These are phyloP conservation scores for Podaxis pistillaris DNA, from an alignment of 768 basidiomycete genomes.

Conservation along the genomic window DNA sequence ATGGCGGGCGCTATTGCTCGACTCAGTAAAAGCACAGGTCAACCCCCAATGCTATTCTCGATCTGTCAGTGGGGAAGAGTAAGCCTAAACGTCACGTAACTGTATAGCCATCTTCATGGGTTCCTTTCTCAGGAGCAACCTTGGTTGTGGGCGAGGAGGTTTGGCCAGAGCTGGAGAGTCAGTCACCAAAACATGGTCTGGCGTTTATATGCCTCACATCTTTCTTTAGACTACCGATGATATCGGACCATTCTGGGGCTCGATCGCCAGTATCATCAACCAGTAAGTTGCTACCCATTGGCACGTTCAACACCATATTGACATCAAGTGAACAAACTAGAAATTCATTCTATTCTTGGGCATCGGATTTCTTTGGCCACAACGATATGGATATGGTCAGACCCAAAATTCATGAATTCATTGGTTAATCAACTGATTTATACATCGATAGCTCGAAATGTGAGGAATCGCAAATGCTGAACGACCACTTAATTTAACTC, in stretches of 20 bases:
- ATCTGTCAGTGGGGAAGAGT: constrained; percentile 71
- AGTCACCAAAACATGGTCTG: constrained; percentile 16
- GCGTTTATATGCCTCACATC: neutral
- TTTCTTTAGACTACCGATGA: constrained; percentile 46
- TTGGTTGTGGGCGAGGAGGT: constrained; percentile 58
- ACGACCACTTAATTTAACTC: neutral
- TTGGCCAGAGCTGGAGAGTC: constrained; percentile 72
- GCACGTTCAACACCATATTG: neutral
- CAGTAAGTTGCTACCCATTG: constrained; percentile 36
- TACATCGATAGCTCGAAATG: constrained; percentile 49
- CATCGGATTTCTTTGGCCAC: constrained; percentile 64
- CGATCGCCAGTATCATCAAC: constrained; percentile 52
- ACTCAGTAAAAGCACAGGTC: constrained; percentile 44
- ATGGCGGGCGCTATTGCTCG: constrained; percentile 59
- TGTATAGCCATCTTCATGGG: constrained; percentile 24
- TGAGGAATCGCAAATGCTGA: constrained; percentile 22
- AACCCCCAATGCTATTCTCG: constrained; percentile 55
- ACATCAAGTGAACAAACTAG: constrained; percentile 26
- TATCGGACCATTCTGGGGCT: constrained; percentile 49
- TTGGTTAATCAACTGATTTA: neutral
- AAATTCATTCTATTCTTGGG: constrained; percentile 62
- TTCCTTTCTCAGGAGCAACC: constrained; percentile 46
- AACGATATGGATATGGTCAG: constrained; percentile 69
- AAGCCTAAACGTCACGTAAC: constrained; percentile 16
- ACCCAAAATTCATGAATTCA: neutral